Evolutionary conservation across 495 filamentous ascomycete species (phyloP), one percentile per base, ranked within the genome.

Genomic region (Pyrenula aspistea): DNA sequence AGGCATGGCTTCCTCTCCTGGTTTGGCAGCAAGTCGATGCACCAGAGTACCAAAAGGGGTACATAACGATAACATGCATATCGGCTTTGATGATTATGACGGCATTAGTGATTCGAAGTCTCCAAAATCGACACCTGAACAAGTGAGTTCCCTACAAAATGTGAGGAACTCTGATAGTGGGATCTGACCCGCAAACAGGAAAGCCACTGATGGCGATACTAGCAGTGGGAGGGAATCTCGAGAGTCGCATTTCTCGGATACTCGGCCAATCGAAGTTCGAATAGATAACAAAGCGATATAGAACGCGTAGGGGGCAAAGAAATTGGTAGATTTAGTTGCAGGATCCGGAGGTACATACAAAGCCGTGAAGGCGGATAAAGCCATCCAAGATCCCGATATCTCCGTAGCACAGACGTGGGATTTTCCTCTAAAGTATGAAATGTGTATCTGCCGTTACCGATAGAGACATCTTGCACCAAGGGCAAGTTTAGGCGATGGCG

Each of bases 11-110:
- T 23, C 75, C 76, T 12, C 67, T 71, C 24, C 58, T 77, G 25
- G 74, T 79, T 1, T 79, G 74, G 75, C 71, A 77, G 61, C 75
- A 77, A 59, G 64, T 77, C n/a, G 74, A 79, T 56, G 73, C 68
- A 10, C 76, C 75, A 0, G 36, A 70, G 55, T 77, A 77, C 51
- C 68, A 64, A 21, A 79, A 77, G 53, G 76, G 75, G 0, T 79
- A 68, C 50, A 76, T 77, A 24, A 72, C 75, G 0, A 61, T 70
- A 0, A 63, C 66, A 24, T 60, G 64, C 31, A 55, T 76, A 53
- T 71, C 71, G 0, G 55, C 65, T 1, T 24, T 68, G 20, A 42
- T 75, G 53, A 71, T 75, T 22, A 53, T 60, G 0, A 67, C 59
- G 11, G 55, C 69, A 31, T 61, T 68, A 10, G 25, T 58, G 10